These are phyloP conservation scores for Euphorbia tirucalli DNA, from an alignment of 345 rosid genomes.

Conservation along the genomic window DNA sequence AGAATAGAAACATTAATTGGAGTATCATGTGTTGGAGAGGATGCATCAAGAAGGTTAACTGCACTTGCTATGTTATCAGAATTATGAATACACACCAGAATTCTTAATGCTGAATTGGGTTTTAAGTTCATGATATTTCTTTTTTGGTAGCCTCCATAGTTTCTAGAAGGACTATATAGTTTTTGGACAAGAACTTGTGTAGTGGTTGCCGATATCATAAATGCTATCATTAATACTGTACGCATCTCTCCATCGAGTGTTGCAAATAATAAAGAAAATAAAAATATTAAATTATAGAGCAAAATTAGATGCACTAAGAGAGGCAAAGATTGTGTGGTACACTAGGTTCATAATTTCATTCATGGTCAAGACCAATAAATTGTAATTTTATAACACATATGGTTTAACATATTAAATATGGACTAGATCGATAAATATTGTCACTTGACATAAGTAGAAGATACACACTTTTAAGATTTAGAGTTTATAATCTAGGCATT, in stretches of 20 bases:
- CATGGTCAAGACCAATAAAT: no score
- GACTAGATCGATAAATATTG: no score
- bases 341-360: no score
- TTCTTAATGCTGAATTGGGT: conserved; percentile 23
- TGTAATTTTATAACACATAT: no score
- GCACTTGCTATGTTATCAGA: conserved; percentile 28
- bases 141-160: conserved; percentile 29
- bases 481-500: no score
- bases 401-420: no score
- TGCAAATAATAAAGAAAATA: neutral
- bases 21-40: conserved; percentile 22
- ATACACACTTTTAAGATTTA: no score
- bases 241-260: neutral
- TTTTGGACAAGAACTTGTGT: conserved; percentile 29
- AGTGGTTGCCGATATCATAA: conserved; percentile 19
- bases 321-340: no score
- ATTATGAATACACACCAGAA: conserved; percentile 35
- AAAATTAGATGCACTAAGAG: no score
- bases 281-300: no score
- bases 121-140: conserved; percentile 32
- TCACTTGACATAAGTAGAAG: no score
- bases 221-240: neutral
- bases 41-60: conserved; percentile 36
- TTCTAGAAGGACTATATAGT: conserved; percentile 42
- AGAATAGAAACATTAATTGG: conserved; percentile 25